phyloP scores from a whole-genome alignment of 2,329 filamentous ascomycete species.

The Alternaria atra region DNA sequence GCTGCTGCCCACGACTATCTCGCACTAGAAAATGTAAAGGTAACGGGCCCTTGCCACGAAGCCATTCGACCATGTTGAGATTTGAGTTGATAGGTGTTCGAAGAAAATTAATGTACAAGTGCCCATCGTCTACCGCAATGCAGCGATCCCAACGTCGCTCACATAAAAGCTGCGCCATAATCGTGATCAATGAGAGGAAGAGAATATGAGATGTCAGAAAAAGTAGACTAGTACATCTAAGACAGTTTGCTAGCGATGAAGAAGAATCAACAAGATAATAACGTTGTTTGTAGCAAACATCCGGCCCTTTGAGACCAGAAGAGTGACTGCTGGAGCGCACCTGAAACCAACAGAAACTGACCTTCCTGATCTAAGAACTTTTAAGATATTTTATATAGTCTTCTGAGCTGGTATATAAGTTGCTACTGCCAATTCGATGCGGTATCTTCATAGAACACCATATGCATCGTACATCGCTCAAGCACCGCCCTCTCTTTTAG shows the following conservation, averaged over 20 bases:
- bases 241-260: too few species aligned
- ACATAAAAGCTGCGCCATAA: not conserved
- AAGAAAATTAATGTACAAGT: not conserved
- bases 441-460: not conserved
- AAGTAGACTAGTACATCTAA: too few species aligned
- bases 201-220: not conserved
- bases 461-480: conserved; percentile 17
- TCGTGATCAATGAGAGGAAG: not conserved
- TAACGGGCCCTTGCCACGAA: not conserved
- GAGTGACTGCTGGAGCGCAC: too few species aligned
- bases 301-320: too few species aligned
- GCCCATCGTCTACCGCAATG: not conserved
- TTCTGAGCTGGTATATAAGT: not conserved
- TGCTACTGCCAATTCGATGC: not conserved
- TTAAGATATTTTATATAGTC: too few species aligned
- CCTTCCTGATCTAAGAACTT: too few species aligned
- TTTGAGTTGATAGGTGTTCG: not conserved
- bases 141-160: not conserved
- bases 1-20: not conserved
- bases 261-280: too few species aligned
- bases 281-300: too few species aligned
- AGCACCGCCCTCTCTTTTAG: conserved; percentile 55
- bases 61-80: not conserved
- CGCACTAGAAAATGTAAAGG: not conserved
- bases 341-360: too few species aligned